Evolutionary conservation across 768 basidiomycete genomes (phyloP), one percentile per base, ranked within the genome.

Genomic region (Lactifluus hygrophoroides): DNA sequence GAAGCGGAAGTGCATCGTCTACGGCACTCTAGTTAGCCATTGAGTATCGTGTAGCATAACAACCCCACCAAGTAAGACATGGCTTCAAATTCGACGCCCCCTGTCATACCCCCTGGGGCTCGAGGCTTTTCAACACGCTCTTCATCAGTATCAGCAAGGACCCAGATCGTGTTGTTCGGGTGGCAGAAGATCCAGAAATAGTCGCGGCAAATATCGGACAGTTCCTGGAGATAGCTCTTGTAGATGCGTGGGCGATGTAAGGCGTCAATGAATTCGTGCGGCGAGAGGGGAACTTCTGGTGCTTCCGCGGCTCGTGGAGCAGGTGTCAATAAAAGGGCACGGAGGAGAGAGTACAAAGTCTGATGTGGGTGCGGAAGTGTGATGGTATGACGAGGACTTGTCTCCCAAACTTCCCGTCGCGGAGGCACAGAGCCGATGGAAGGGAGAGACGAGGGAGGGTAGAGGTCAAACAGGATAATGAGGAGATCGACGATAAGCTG

Each of bases 131-230:
- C 94, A 4, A 92, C 91, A 59, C 82, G 81, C 2, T 74, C 80
- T 68, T 92, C 87, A 68, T 97, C 91, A 2, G 90, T 86, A 65
- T 95, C 88, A 8, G 77, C 70, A 19, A 96, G 73, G 19, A 84
- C 76, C 95, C 95, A 97, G 51, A 98, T 84, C 0, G 85, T 84
- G 65, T 98, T 99, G 68, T 86, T 87, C 2, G 88, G 88, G 68
- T 99, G 96, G 69, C 95, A 97, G 73, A 98, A 95, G 40, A 96
- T 86, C 93, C 93, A 94, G 71, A 90, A 92, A 72, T 91, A 92
- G 69, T 99, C 96, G 23, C 94, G 75, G 69, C 94, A 94, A 3
- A 94, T 77, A 66, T 97, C 94, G 6, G 84, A 86, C 45, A 99
- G 74, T 70, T 94, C 92, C 56, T 82, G 81, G 23, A 94, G 73